Base-by-base conservation (phyloP, 805 yeast species). In the Kodamaea nitidulidarum region DNA sequence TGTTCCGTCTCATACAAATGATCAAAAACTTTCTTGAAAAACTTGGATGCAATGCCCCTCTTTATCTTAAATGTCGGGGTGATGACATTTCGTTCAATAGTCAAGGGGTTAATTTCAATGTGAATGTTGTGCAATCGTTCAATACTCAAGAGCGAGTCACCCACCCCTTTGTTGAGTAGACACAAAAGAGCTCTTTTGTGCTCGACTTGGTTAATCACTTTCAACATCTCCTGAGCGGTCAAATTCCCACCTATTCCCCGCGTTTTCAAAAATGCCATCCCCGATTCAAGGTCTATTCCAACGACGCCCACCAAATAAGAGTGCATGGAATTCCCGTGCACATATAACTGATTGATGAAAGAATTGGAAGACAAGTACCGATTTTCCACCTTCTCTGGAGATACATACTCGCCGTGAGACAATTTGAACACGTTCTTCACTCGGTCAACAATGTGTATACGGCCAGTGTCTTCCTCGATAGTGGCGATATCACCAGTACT, bases 401-500 rank as follows among this genome's bases (percentile, higher is more conserved):
- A 50, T 54, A 67, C 40, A 67, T 75, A 55, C 56, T 64, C 70
- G 31, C 70, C 70, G 43, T 64, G 68, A n/a, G 67, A 58, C 39
- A 64, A 51, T 53, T 78, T 54, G 64, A 71, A 52, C 65, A 59
- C 44, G 70, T 80, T 42, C 65, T 69, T 49, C 54, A 63, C 67
- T 27, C 69, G 46, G 50, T 79, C 84, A 38, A 79, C 73, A 42
- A 80, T 74, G 45, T 49, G 60, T 52, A 50, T 43, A 42, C 58
- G 48, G 16, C 76, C 73, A 25, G 50, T 50, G 10, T 49, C 47
- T 40, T 42, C 36, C 35, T 49, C 51, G 28, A 63, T 45, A 14
- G 44, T 42, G 9, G 63, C 69, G 28, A 65, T 52, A 54, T 80
- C 85, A 20, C 85, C 85, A 15, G 84, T 77, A 40, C 61, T 60